Evolutionary conservation across 257 asterid species (phyloP).

Genomic region (Plantago ovata): DNA sequence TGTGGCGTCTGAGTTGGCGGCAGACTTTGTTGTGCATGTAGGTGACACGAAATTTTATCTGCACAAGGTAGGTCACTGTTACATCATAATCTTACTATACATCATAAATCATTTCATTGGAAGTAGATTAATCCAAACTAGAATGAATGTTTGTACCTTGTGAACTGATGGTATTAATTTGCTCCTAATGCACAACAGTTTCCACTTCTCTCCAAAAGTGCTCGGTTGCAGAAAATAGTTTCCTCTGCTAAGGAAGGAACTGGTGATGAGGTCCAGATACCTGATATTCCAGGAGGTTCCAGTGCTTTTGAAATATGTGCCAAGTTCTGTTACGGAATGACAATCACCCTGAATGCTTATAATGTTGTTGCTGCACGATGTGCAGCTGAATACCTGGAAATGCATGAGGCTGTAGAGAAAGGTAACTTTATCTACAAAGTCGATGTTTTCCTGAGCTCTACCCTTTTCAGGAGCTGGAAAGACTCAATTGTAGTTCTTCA

Average conservation of each 20-base stretch:
- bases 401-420: constrained; percentile 57
- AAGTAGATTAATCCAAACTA: neutral
- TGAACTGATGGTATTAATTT: constrained; percentile 8
- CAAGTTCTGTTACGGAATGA: constrained; percentile 66
- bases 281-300: constrained; percentile 68
- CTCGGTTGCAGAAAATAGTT: constrained; percentile 47
- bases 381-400: constrained; percentile 68
- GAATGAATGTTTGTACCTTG: neutral
- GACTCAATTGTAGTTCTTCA: constrained; percentile 68
- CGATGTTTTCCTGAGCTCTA: constrained; percentile 60
- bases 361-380: constrained; percentile 59
- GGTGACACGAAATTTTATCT: constrained; percentile 54
- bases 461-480: constrained; percentile 73
- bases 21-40: constrained; percentile 46
- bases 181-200: constrained; percentile 39
- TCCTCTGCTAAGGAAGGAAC: constrained; percentile 41
- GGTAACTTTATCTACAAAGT: constrained; percentile 66
- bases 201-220: constrained; percentile 67
- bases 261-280: constrained; percentile 41
- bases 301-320: constrained; percentile 61
- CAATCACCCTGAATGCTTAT: constrained; percentile 60
- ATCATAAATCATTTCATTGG: neutral
- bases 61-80: constrained; percentile 56
- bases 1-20: constrained; percentile 58
- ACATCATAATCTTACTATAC: neutral